phyloP scores from a whole-genome alignment of 495 filamentous ascomycete species.

The Penicillium flavigenum region DNA sequence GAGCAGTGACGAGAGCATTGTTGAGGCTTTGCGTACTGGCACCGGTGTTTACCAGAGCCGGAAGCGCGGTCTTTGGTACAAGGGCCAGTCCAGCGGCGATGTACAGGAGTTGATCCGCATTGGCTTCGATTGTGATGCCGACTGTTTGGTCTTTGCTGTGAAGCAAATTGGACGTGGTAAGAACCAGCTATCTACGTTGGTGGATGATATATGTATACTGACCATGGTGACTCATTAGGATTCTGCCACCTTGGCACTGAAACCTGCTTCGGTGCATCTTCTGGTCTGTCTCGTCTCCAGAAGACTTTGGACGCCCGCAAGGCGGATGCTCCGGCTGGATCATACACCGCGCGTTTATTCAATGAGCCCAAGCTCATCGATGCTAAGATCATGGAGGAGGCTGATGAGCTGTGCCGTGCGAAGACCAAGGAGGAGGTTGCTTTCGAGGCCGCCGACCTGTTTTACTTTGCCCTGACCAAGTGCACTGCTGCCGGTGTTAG shows the following conservation, averaged over 20 bases:
- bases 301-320: constrained; percentile 81
- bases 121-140: constrained; percentile 85
- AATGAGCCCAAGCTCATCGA: constrained; percentile 82
- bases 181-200: neutral
- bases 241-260: constrained; percentile 94
- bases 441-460: constrained; percentile 89
- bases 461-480: constrained; percentile 93
- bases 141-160: constrained; percentile 86
- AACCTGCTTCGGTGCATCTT: constrained; percentile 85
- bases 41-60: constrained; percentile 93
- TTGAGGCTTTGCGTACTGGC: constrained; percentile 80
- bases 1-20: constrained; percentile 85
- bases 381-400: constrained; percentile 98
- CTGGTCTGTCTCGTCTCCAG: constrained; percentile 77
- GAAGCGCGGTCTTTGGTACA: constrained; percentile 94
- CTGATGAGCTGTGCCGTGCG: constrained; percentile 88
- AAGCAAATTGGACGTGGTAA: constrained; percentile 76
- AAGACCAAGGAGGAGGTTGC: constrained; percentile 77
- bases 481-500: constrained; percentile 79
- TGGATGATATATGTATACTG: constrained; percentile 11
- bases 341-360: constrained; percentile 91
- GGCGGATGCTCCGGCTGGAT: constrained; percentile 75
- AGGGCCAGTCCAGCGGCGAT: constrained; percentile 91
- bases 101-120: constrained; percentile 84
- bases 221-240: constrained; percentile 47